Conservation (phyloP, 2,329 filamentous ascomycete species). For the Sarocladium oryzae region DNA sequence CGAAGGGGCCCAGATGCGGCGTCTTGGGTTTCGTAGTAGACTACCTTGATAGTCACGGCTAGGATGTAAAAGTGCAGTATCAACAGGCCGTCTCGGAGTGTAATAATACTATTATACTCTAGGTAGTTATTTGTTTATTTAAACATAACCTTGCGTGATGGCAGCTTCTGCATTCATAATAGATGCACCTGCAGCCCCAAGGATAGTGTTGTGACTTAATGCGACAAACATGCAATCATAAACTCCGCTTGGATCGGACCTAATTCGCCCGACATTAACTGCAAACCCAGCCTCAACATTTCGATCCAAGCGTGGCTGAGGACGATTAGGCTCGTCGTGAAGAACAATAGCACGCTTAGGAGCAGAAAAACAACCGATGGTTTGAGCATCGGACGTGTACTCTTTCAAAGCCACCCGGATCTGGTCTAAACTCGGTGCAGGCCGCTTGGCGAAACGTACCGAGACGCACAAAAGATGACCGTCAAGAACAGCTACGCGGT, state of each 20-base stretch:
- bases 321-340: constrained; percentile 82
- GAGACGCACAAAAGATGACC: constrained; percentile 95
- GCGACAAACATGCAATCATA: constrained; percentile 96
- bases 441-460: constrained; percentile 69
- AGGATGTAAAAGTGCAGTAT: too few species aligned
- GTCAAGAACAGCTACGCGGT: constrained; percentile 89
- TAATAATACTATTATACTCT: too few species aligned
- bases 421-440: constrained; percentile 65
- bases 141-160: neutral
- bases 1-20: too few species aligned
- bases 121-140: neutral
- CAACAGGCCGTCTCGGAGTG: too few species aligned
- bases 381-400: constrained; percentile 77
- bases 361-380: constrained; percentile 79
- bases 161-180: neutral
- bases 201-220: constrained; percentile 63
- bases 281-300: constrained; percentile 82
- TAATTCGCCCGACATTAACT: constrained; percentile 80
- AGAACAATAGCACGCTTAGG: constrained; percentile 77
- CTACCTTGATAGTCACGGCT: too few species aligned
- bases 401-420: constrained; percentile 73
- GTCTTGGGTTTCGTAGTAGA: too few species aligned
- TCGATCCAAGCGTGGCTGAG: constrained; percentile 85
- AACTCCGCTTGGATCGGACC: constrained; percentile 79
- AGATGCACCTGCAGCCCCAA: constrained; percentile 1